Evolutionary conservation across 164 flowering plant species (phyloP).

Genomic region (Macadamia tetraphylla): DNA sequence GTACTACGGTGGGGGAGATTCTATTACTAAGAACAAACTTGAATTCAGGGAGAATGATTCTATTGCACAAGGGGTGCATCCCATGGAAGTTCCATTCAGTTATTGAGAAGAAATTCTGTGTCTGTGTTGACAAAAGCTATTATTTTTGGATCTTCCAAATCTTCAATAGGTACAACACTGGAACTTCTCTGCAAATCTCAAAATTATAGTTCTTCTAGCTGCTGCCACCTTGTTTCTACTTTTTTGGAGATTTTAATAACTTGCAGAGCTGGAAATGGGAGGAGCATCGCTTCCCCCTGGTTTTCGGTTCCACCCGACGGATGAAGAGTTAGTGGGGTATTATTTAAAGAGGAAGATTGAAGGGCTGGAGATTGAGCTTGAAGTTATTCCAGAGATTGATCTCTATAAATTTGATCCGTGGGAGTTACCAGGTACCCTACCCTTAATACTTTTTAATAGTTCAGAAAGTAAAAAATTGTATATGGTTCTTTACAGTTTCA

Average conservation of each 20-base stretch:
- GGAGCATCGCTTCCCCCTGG: slow-evolving; percentile 78
- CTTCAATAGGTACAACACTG: slow-evolving; percentile 57
- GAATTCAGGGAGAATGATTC: slow-evolving; percentile 43
- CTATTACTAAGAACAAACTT: slow-evolving; percentile 1
- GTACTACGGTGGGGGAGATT: slow-evolving; percentile 7
- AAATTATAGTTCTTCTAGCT: neutral
- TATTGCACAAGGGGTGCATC: slow-evolving; percentile 41
- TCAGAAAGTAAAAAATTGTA: neutral
- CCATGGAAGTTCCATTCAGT: slow-evolving; percentile 45
- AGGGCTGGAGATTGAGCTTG: slow-evolving; percentile 81
- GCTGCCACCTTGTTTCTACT: slow-evolving; percentile 7
- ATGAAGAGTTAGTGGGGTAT: slow-evolving; percentile 75
- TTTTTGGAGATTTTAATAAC: slow-evolving; percentile 7
- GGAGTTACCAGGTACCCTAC: slow-evolving; percentile 77
- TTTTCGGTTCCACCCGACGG: slow-evolving; percentile 89
- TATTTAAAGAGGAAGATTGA: slow-evolving; percentile 75
- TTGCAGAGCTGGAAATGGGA: slow-evolving; percentile 39
- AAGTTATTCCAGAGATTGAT: slow-evolving; percentile 79
- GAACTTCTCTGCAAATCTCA: slow-evolving; percentile 32
- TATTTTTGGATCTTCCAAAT: slow-evolving; percentile 87
- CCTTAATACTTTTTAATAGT: neutral
- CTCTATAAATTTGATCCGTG: slow-evolving; percentile 91
- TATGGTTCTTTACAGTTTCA: slow-evolving; percentile 1
- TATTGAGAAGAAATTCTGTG: slow-evolving; percentile 44
- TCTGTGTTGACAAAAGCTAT: slow-evolving; percentile 56